phyloP scores from a whole-genome alignment of 371 early-diverging fungal species.

The Apophysomyces trapeziformis region DNA sequence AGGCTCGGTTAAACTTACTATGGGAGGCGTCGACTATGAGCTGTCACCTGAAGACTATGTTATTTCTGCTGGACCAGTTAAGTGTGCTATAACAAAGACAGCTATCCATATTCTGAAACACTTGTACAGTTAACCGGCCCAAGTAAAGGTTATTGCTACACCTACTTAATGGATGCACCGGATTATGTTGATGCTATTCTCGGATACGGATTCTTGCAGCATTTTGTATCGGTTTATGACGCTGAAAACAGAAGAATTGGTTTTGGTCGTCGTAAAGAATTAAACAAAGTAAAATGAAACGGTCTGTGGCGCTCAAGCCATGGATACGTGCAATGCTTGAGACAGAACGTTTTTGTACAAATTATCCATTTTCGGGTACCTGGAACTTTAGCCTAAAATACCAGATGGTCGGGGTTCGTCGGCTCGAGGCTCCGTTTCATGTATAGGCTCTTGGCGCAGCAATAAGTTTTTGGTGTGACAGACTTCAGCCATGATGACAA shows the following conservation, averaged over 20 bases:
- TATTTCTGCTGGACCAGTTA: conserved; percentile 33
- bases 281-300: conserved; percentile 3
- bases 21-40: conserved; percentile 25
- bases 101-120: not conserved
- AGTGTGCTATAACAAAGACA: conserved; percentile 12
- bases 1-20: conserved; percentile 28
- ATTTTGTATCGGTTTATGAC: conserved; percentile 48
- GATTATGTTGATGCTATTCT: conserved; percentile 41
- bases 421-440: too few relatives aligned
- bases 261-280: conserved; percentile 22
- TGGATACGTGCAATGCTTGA: too few relatives aligned
- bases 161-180: conserved; percentile 46
- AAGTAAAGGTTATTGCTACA: conserved; percentile 29
- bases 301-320: too few relatives aligned
- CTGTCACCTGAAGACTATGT: conserved; percentile 40
- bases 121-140: conserved; percentile 19
- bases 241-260: conserved; percentile 44
- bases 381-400: too few relatives aligned
- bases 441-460: too few relatives aligned
- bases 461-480: too few relatives aligned
- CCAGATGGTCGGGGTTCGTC: too few relatives aligned
- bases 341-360: too few relatives aligned
- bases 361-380: too few relatives aligned
- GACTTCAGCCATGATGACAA: too few relatives aligned
- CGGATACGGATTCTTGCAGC: conserved; percentile 52